These are phyloP conservation scores for Chytriomyces hyalinus DNA, from an alignment of 192 early-diverging fungal species.

Conservation along the genomic window DNA sequence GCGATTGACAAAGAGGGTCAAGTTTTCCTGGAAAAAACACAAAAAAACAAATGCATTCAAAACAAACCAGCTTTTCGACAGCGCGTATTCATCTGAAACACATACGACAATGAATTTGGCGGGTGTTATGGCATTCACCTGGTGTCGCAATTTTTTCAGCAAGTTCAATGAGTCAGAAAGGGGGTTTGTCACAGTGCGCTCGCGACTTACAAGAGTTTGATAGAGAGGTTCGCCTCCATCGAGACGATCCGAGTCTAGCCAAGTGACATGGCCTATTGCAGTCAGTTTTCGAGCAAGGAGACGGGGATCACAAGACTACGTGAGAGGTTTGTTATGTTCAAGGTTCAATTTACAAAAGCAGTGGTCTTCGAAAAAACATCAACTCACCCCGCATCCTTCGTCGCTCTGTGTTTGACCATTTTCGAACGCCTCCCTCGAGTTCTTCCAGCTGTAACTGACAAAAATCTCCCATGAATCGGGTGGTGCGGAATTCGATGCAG, in stretches of 20 bases:
- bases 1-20: background rate
- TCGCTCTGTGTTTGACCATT: background rate
- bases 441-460: conserved; percentile 27
- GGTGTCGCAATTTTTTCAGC: background rate
- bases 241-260: conserved; percentile 25
- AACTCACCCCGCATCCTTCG: conserved; percentile 20
- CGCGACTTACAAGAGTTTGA: background rate
- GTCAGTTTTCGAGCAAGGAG: conserved; percentile 14
- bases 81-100: conserved; percentile 30
- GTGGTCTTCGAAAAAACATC: background rate
- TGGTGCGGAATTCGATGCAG: background rate
- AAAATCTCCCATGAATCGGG: conserved; percentile 19
- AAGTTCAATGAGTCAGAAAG: background rate
- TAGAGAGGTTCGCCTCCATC: conserved; percentile 20
- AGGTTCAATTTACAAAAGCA: background rate
- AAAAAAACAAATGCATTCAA: background rate
- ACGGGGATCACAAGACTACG: conserved; percentile 29
- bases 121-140: conserved; percentile 18
- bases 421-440: conserved; percentile 25
- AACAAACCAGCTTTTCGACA: conserved; percentile 32
- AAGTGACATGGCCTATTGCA: conserved; percentile 12
- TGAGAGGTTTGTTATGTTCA: background rate
- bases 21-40: background rate
- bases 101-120: conserved; percentile 27
- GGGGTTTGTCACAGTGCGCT: background rate